Evolutionary conservation across 305 asterid genomes (phyloP), one percentile per base, ranked within the genome.

Genomic region (Rubia tinctorum): DNA sequence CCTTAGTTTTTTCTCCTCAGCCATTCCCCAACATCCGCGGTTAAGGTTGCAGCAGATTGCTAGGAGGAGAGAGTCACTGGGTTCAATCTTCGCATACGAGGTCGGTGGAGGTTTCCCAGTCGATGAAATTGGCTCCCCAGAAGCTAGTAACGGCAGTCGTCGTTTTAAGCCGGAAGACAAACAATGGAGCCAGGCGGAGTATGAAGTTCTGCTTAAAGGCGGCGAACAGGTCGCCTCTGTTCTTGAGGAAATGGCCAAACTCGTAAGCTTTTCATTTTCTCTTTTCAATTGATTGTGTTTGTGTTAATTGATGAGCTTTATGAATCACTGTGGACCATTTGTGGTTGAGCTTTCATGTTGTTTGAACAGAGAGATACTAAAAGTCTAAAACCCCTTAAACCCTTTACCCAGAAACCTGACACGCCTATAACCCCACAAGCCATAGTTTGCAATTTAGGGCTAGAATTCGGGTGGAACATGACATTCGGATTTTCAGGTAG

Each of bases 181-280:
- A 4, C 80, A 86, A 69, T 81, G 77, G 87, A 84, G 82, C 60
- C 75, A 84, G 75, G 79, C 92, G 58, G 91, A 90, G 70, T 89
- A 87, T 73, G 90, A 88, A 72, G 87, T 86, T 73, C 74, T 93
- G 70, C 88, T 93, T 65, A 83, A 68, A 75, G 98, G 97, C 11
- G 97, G 97, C 37, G 95, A 94, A 76, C 99, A 90, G 84, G 99
- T 94, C 77, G 82, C 91, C 60, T 92, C 95, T 75, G 97, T 94
- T 81, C 95, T 94, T 59, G 91, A 90, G 83, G 98, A 94, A 83
- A 90, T 90, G 96, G 85, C 82, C 81, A 87, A 85, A 77, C 92
- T 93, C 75, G 97, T 93, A 83, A 83, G 97, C 81, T 14, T 20
- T 27, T 51, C 58, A 17, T 4, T 6, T 53, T 6, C 59, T 53